Conservation (phyloP, 225 moss, liverwort and hornwort species). For the Pseudoscleropodium purum region DNA sequence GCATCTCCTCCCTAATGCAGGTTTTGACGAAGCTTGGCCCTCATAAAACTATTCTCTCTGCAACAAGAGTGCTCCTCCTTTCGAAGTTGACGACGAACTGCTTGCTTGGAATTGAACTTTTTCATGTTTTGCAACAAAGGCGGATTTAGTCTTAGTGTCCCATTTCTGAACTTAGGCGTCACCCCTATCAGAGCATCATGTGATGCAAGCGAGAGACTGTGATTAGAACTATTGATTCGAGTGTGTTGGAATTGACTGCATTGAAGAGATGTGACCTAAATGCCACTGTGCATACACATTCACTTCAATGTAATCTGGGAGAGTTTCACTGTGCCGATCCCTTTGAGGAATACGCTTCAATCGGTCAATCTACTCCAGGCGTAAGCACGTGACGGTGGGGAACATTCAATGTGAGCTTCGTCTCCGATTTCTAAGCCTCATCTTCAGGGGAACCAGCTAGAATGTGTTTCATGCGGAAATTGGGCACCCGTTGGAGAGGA, state of each 20-base stretch:
- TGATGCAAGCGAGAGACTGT: neutral
- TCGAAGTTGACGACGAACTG: neutral
- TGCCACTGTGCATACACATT: neutral
- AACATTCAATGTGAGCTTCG: neutral
- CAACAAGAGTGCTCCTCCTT: neutral
- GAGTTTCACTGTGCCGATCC: neutral
- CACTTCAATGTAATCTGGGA: neutral
- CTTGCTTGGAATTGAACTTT: neutral
- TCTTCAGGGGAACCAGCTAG: neutral
- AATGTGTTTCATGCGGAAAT: neutral
- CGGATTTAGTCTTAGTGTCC: neutral
- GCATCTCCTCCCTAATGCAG: neutral
- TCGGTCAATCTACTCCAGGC: neutral
- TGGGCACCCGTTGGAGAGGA: neutral
- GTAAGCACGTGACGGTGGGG: neutral
- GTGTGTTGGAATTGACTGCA: neutral
- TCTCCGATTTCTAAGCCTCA: neutral
- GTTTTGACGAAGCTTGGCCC: neutral
- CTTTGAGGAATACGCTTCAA: neutral
- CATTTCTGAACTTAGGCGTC: neutral
- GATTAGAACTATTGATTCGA: neutral
- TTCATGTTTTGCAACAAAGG: neutral
- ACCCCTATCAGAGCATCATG: neutral
- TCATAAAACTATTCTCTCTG: neutral
- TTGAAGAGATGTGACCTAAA: neutral